Conservation (phyloP, 2,329 filamentous ascomycete species). For the Hypoxylon sp. region DNA sequence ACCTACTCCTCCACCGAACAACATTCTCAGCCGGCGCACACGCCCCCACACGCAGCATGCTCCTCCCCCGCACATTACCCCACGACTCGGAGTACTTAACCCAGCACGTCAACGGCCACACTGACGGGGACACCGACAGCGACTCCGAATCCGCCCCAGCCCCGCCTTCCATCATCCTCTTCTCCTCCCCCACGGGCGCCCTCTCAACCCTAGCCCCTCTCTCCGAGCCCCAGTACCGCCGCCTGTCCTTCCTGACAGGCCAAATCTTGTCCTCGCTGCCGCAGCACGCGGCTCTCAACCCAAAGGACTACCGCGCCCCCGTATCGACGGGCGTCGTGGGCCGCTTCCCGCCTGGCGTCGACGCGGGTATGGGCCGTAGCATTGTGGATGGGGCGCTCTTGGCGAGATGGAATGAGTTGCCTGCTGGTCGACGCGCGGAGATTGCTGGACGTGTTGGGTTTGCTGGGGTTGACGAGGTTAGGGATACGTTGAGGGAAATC, state of each 20-base stretch:
- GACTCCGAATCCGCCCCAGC: constrained; percentile 48
- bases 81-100: constrained; percentile 54
- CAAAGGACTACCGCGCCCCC: constrained; percentile 79
- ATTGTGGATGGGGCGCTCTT: constrained; percentile 86
- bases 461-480: constrained; percentile 71
- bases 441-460: constrained; percentile 81
- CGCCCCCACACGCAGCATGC: constrained; percentile 79
- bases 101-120: constrained; percentile 49
- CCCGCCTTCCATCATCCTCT: constrained; percentile 69
- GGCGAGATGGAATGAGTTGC: constrained; percentile 81
- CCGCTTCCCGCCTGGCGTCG: constrained; percentile 65
- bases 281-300: constrained; percentile 85
- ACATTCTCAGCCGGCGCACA: constrained; percentile 90
- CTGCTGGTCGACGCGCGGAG: constrained; percentile 79
- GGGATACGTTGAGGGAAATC: constrained; percentile 72
- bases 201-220: constrained; percentile 84
- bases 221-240: constrained; percentile 84
- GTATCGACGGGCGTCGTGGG: constrained; percentile 63
- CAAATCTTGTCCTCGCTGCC: constrained; percentile 84
- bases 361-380: constrained; percentile 72
- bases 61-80: constrained; percentile 78
- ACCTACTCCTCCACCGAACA: constrained; percentile 86
- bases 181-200: constrained; percentile 82
- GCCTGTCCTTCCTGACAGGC: constrained; percentile 83
- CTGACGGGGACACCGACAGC: constrained; percentile 51